Evolutionary conservation across 2,329 filamentous ascomycete genomes (phyloP).

Genomic region (Ceratocystis papillata): DNA sequence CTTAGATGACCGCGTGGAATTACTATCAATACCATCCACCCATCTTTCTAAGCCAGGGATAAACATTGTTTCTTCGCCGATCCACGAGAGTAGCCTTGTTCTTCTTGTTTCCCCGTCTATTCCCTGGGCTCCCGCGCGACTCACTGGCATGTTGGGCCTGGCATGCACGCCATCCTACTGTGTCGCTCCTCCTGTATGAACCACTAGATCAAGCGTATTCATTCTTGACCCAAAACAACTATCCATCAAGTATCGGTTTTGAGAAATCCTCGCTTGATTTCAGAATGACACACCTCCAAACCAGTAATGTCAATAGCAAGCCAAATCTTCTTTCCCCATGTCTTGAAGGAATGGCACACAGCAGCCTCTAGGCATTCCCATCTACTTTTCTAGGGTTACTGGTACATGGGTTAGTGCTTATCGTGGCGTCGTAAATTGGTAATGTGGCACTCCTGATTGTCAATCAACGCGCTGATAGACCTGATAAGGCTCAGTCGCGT

Average conservation of each 20-base stretch:
- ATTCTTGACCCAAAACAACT: constrained; percentile 1
- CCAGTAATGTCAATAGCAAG: not conserved
- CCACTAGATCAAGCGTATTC: not conserved
- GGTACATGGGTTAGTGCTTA: too few relatives aligned
- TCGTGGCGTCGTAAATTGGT: too few relatives aligned
- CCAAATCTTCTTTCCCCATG: too few relatives aligned
- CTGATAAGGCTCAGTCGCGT: not conserved
- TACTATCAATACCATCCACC: not conserved
- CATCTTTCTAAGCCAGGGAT: not conserved
- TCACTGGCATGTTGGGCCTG: not conserved
- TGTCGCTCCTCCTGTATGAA: not conserved
- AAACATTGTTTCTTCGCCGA: not conserved
- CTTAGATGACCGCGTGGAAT: not conserved
- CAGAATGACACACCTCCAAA: constrained; percentile 3
- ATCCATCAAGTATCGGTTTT: not conserved
- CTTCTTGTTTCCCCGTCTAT: not conserved
- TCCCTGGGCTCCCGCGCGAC: not conserved
- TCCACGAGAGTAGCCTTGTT: not conserved
- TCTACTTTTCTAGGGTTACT: too few relatives aligned
- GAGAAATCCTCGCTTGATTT: constrained; percentile 12
- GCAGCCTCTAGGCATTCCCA: too few relatives aligned
- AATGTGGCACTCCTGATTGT: not conserved
- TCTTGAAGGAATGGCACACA: too few relatives aligned
- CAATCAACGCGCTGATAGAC: constrained; percentile 10
- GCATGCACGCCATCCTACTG: constrained; percentile 7